Conservation (phyloP, 495 filamentous ascomycete genomes). For the Bacidia gigantensis region DNA sequence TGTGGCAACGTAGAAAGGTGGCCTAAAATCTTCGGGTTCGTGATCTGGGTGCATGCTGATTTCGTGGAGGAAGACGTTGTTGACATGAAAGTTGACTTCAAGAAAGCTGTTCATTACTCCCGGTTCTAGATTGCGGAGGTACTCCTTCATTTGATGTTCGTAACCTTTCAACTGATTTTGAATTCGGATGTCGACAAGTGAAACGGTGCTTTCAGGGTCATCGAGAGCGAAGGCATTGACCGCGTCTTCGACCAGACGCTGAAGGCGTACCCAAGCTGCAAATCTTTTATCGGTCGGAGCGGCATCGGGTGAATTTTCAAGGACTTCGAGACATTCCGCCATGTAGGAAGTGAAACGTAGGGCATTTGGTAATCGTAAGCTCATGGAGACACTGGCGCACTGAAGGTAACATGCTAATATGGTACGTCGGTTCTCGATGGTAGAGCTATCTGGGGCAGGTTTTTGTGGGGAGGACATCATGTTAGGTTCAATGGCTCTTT, state of each 20-base stretch:
- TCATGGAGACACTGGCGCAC: conserved; percentile 53
- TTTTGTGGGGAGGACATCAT: conserved; percentile 17
- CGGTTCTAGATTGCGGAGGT: conserved; percentile 14
- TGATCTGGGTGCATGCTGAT: conserved; percentile 27
- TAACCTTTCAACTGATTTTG: conserved; percentile 24
- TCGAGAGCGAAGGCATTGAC: conserved; percentile 22
- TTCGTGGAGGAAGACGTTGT: conserved; percentile 28
- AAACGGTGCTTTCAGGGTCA: conserved; percentile 20
- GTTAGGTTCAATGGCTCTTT: neutral
- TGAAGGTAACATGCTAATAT: conserved; percentile 64
- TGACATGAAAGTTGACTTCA: conserved; percentile 14
- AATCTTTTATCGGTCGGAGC: conserved; percentile 44
- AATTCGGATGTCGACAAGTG: conserved; percentile 21
- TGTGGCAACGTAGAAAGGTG: conserved; percentile 16
- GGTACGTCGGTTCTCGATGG: conserved; percentile 51
- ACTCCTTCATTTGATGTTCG: conserved; percentile 21
- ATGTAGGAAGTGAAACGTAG: conserved; percentile 63
- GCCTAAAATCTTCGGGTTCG: conserved; percentile 23
- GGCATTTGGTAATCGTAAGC: conserved; percentile 58
- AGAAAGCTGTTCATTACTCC: conserved; percentile 20
- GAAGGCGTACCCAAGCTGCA: conserved; percentile 21
- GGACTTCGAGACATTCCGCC: conserved; percentile 55
- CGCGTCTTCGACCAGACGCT: conserved; percentile 25
- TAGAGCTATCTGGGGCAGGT: conserved; percentile 36
- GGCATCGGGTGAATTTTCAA: conserved; percentile 54